Base-by-base conservation (phyloP, 345 rosid species). In the Eutrema yunnanense region DNA sequence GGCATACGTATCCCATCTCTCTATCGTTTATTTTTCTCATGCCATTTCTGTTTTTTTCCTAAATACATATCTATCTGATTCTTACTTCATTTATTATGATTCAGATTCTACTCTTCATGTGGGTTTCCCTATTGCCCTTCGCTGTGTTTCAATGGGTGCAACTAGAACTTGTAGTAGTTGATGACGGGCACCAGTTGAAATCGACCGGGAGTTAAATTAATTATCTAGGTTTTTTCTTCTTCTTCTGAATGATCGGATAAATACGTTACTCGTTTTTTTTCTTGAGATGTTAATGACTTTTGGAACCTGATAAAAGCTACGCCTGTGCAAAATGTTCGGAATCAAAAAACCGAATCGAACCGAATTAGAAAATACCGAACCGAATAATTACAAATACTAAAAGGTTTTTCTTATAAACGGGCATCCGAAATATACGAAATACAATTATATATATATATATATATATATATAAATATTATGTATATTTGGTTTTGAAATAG, bases 1-100 rank as follows among this genome's bases (percentile, higher is more conserved):
- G 27, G 49, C 73, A 67, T 67, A 74, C 78, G 78, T 74, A 74
- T 43, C 78, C 68, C 48, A 67, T 60, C 56, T 51, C 78, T 67
- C 62, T 67, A 74, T 74, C 78, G 78, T 67, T 74, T 67, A 74
- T 67, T 74, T 67, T 67, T 50, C 64, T 74, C 73, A 74, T 66
- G 73, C 72, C 55, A 67, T 11, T 74, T 67, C 40, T 67, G 48
- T 65, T 67, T 74, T 33, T 34, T 50, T 60, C 48, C 65, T 58
- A 67, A 59, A 34, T 52, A 67, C 61, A 7, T 33, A 65, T 74
- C 22, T 19, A 65, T 73, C 65, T 57, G 66, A 65, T 48, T 66
- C 59, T 66, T 42, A 59, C 60, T 66, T 74, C 60, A 66, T 73
- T 47, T 40, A 57, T 63, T 63, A 40, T 73, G 43, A 37, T 48